phyloP scores from a whole-genome alignment of 257 asterid species.

The Cordia subcordata region DNA sequence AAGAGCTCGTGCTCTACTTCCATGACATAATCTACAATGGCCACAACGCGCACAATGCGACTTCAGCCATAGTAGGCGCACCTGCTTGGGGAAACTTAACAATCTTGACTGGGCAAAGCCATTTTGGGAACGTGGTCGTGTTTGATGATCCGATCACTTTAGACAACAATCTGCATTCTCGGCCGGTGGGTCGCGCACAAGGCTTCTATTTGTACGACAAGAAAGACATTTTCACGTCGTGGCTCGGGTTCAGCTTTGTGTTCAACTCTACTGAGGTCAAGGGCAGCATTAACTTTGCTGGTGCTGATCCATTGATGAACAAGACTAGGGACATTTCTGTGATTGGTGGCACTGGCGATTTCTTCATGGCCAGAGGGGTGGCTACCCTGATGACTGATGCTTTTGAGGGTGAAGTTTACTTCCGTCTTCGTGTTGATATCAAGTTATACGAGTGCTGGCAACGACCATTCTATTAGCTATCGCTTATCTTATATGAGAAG shows the following conservation, averaged over 20 bases:
- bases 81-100: slow-evolving; percentile 35
- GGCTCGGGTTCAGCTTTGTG: slow-evolving; percentile 41
- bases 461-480: not conserved
- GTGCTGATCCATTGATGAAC: slow-evolving; percentile 40
- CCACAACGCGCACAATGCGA: slow-evolving; percentile 29
- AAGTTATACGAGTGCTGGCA: slow-evolving; percentile 46
- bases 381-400: slow-evolving; percentile 43
- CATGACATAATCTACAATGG: slow-evolving; percentile 41
- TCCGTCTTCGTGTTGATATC: slow-evolving; percentile 32
- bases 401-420: slow-evolving; percentile 38
- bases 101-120: slow-evolving; percentile 21
- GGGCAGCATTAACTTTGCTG: slow-evolving; percentile 39
- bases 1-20: slow-evolving; percentile 27
- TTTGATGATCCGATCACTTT: slow-evolving; percentile 46
- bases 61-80: slow-evolving; percentile 31
- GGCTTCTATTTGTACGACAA: slow-evolving; percentile 45
- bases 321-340: slow-evolving; percentile 44
- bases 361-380: slow-evolving; percentile 39
- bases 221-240: slow-evolving; percentile 29
- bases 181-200: slow-evolving; percentile 45
- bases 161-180: slow-evolving; percentile 34
- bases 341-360: slow-evolving; percentile 45
- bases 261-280: slow-evolving; percentile 29
- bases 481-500: no score
- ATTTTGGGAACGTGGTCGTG: slow-evolving; percentile 36